Base-by-base conservation (phyloP, 208 protist species). In the Crithidia expoeki region DNA sequence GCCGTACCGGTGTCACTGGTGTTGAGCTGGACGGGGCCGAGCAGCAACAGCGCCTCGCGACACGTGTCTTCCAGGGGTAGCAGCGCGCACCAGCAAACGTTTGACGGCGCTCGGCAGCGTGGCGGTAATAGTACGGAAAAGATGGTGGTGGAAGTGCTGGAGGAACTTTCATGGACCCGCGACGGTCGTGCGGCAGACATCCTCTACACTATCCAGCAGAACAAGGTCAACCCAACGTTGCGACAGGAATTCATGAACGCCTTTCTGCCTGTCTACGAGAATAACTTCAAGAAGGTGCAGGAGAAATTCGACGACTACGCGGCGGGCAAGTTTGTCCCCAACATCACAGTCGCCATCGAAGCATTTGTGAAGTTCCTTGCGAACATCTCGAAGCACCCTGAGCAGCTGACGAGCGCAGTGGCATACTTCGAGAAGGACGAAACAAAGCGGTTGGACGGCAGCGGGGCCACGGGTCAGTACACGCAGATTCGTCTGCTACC, bases 141-240 rank as follows among this genome's bases (percentile, higher is more conserved):
- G 70, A 89, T 90, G 80, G 75, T 95, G 28, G 72, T 83, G 25
- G 80, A 93, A 42, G 85, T 94, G 19, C 68, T 94, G 46, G 81
- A 92, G 55, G 85, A 94, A 50, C 77, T 96, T 12, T 47, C 88
- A 27, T 66, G 85, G 56, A 70, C 58, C 34, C 68, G 94, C 65
- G 93, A 97, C 64, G 93, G 93, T 21, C 62, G 83, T 19, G 86
- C 84, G 23, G 85, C 87, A 74, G 93, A 97, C 52, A 63, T 95
- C 51, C 79, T 83, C 55, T 97, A 95, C 79, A 68, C 84, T 19
- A 80, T 94, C 11, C 71, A 83, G 40, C 75, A 87, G 60, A 94
- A 95, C 81, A 62, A 60, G 30, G 60, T 60, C 4, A 95, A 92
- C 68, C 59, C 80, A 0, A 51, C 74, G 25, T 71, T 95, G 52